Evolutionary conservation across 176 grass and related monocot species (phyloP), one percentile per base, ranked within the genome.

Genomic region (Alloteropsis semialata): DNA sequence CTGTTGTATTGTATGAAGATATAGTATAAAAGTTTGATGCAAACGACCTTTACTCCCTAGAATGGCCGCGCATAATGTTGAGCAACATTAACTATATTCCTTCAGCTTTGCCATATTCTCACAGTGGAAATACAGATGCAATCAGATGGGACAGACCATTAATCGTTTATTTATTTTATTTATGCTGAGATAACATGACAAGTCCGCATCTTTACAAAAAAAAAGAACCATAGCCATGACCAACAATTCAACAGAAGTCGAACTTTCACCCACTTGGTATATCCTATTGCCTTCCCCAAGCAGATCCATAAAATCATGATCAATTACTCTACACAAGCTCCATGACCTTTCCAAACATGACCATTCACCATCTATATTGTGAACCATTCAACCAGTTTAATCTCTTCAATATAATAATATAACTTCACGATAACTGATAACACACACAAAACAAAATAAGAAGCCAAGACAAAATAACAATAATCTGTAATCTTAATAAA

Each of bases 401-500:
- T 44, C 3, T 7, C 22, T 64, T 28, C 6, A 8, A 30, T 49
- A 63, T 69, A 51, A 81, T 54, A 48, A 82, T 75, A 72, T 56
- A 43, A 72, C 12, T 73, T 25, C 10, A 36, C 10, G 11, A 33
- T 1, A 77, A 8, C 15, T 15, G 11, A 33, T 1, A 77, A 8
- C 15, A 56, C 27, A 73, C 27, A 5, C 17, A 10, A 41, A 62
- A 43, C 3, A 63, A 24, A 61, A 33, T 22, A 70, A 2, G 58
- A 72, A 53, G 53, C 13, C 9, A 51, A 61, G 7, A 25, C n/a
- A 44, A 79, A 86, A 82, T 42, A 60, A 42, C 50, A 83, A 75
- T 42, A 70, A 67, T 74, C 14, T 64, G 42, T 89, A 53, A 79
- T 69, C 19, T 70, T 61, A 42, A 67, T 34, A 75, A 79, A 83